phyloP scores from a whole-genome alignment of 768 basidiomycete genomes.

The Gymnopilus junonius region DNA sequence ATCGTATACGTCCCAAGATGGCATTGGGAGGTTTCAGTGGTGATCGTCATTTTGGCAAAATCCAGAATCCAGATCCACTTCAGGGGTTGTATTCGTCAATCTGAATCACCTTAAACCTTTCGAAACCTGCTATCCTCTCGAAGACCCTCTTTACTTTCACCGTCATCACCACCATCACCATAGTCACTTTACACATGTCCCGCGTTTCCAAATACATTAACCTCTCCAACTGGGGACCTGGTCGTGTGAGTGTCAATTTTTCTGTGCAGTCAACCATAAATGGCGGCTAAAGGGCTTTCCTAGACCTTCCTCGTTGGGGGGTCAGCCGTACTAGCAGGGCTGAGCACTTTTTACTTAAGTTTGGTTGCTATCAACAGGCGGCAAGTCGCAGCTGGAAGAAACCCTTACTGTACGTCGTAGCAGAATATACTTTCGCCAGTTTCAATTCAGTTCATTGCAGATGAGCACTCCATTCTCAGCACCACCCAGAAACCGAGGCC shows the following conservation, averaged over 20 bases:
- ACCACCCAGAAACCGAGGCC: constrained; percentile 20
- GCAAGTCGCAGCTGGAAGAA: constrained; percentile 28
- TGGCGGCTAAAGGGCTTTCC: not conserved
- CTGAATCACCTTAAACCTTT: not conserved
- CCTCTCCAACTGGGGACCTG: constrained; percentile 13
- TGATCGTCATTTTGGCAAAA: not conserved
- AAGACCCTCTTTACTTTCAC: not conserved
- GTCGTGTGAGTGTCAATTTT: constrained; percentile 17
- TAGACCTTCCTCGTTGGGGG: constrained; percentile 35
- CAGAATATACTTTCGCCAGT: not conserved
- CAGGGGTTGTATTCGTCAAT: not conserved
- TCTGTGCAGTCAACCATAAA: not conserved
- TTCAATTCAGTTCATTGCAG: constrained; percentile 16
- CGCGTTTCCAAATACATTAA: not conserved
- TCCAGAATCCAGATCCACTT: too few relatives aligned
- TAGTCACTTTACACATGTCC: not conserved
- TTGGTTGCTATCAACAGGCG: constrained; percentile 30
- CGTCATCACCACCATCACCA: not conserved
- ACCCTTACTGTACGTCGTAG: constrained; percentile 34
- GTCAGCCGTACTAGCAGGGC: constrained; percentile 27
- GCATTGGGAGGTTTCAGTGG: constrained; percentile 5
- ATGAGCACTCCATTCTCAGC: constrained; percentile 36
- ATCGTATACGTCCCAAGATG: not conserved
- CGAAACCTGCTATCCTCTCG: not conserved
- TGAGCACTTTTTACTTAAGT: constrained; percentile 35